These are phyloP conservation scores for Toxoplasma gondii DNA, from an alignment of 169 alveolate species.

Conservation along the genomic window DNA sequence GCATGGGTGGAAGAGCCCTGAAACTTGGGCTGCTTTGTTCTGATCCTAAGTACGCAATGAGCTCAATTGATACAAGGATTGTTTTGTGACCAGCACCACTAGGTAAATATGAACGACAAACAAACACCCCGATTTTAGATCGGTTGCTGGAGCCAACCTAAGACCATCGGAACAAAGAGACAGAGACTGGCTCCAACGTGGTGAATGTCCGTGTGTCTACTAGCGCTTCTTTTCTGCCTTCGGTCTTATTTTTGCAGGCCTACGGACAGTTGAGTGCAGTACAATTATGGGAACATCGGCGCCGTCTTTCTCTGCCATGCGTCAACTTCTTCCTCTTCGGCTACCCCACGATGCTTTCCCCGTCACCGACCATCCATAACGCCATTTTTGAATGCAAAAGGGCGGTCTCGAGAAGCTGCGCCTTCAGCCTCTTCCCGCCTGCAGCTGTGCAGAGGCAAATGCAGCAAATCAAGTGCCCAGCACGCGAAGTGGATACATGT, in stretches of 20 bases:
- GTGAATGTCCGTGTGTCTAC: too few species aligned
- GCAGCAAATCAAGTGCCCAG: not conserved
- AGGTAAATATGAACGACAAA: too few species aligned
- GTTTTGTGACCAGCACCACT: too few species aligned
- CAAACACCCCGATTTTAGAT: too few species aligned
- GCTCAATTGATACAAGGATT: too few species aligned
- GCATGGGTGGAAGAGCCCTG: too few species aligned
- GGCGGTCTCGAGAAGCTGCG: not conserved
- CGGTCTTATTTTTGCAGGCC: not conserved
- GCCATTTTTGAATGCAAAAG: not conserved
- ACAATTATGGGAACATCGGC: not conserved
- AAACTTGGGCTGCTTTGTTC: too few species aligned
- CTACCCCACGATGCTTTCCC: constrained; percentile 1
- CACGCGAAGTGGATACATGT: not conserved
- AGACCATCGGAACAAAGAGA: too few species aligned
- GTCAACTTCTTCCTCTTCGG: constrained; percentile 24
- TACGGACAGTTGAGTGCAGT: constrained; percentile 16
- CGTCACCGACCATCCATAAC: constrained; percentile 32
- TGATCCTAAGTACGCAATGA: too few species aligned
- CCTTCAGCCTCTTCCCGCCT: not conserved
- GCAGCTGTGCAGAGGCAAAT: not conserved
- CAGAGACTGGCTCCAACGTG: too few species aligned
- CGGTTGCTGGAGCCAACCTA: too few species aligned
- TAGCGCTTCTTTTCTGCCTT: not conserved
- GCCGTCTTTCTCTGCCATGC: not conserved